Base-by-base conservation (phyloP, 2,329 filamentous ascomycete genomes). In the Colletotrichum somersetense region DNA sequence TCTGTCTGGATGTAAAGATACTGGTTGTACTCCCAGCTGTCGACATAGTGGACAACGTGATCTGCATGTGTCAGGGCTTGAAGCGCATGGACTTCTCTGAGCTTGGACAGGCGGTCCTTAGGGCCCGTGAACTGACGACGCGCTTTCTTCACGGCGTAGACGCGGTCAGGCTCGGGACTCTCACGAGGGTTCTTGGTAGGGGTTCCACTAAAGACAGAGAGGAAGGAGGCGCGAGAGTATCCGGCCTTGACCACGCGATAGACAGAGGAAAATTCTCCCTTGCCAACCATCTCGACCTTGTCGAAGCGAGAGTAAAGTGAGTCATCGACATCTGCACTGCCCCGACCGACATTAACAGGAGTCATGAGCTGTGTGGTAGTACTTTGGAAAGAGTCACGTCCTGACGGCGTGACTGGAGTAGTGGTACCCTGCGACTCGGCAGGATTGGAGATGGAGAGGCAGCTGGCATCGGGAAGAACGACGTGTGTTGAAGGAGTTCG, bases 1-100 rank as follows among this genome's bases (percentile, higher is more conserved):
- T 99, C 96, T 0, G 96, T 98, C 84, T 98, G 96, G 73, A 99
- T 98, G 83, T 98, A 99, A 12, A 99, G 88, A 78, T 96, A 91
- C 68, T 89, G 89, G 75, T 93, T 90, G 72, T 92, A 88, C 81
- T 98, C 96, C 96, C 96, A 99, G 79, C 91, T 92, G 77, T 97
- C 91, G 66, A 95, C 86, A 76, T 96, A 93, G 74, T 93, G 91
- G 64, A 99, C 86, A 65, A 98, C 89, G 80, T 99, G 95, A 77
- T 97, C 94, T 67, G 92, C 91, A 70, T 93, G 90, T 63, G 89
- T 89, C 53, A 99, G 85, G n/a, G 90, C 87, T 77, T 92, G 91
- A 58, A 99, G 86, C 26, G 95, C 91, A 23, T 90, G 85, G 3
- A 97, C 96, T 82, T 99, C 96, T 55, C 93, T 91, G 76, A 97